Evolutionary conservation across 352 stramenopile species (phyloP).

Genomic region (Phytophthora foliorum): DNA sequence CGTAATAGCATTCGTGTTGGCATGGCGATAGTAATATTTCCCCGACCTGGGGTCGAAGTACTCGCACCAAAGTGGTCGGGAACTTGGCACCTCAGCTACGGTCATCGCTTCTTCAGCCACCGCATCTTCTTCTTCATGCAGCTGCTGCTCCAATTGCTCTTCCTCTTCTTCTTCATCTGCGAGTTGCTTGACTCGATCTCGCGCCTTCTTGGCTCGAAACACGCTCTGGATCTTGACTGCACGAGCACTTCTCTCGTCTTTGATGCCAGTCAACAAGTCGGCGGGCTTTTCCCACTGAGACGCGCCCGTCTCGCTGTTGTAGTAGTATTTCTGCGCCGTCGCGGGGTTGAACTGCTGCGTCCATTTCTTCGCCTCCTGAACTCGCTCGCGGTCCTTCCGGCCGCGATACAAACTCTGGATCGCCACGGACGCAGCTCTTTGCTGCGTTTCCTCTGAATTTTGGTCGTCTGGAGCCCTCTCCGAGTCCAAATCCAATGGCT

Average conservation of each 20-base stretch:
- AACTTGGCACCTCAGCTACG: neutral
- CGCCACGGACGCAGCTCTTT: slow-evolving; percentile 21
- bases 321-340: slow-evolving; percentile 54
- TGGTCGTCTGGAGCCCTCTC: slow-evolving; percentile 5
- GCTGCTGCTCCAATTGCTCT: slow-evolving; percentile 23
- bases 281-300: slow-evolving; percentile 56
- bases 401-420: slow-evolving; percentile 52
- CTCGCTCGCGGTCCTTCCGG: slow-evolving; percentile 30
- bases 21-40: slow-evolving; percentile 46
- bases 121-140: slow-evolving; percentile 17
- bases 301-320: slow-evolving; percentile 49
- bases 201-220: slow-evolving; percentile 52
- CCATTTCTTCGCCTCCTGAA: slow-evolving; percentile 47
- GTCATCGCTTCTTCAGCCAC: slow-evolving; percentile 13
- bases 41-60: slow-evolving; percentile 57
- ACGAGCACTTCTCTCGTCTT: slow-evolving; percentile 44
- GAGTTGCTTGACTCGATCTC: slow-evolving; percentile 45
- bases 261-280: slow-evolving; percentile 42
- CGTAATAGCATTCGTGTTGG: slow-evolving; percentile 36
- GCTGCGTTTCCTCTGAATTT: neutral
- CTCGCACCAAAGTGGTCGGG: slow-evolving; percentile 40
- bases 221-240: slow-evolving; percentile 68
- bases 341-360: slow-evolving; percentile 59
- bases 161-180: slow-evolving; percentile 40
- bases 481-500: slow-evolving; percentile 21